Base-by-base conservation (phyloP, 176 grass and related monocot species). In the Oryza coarctata region DNA sequence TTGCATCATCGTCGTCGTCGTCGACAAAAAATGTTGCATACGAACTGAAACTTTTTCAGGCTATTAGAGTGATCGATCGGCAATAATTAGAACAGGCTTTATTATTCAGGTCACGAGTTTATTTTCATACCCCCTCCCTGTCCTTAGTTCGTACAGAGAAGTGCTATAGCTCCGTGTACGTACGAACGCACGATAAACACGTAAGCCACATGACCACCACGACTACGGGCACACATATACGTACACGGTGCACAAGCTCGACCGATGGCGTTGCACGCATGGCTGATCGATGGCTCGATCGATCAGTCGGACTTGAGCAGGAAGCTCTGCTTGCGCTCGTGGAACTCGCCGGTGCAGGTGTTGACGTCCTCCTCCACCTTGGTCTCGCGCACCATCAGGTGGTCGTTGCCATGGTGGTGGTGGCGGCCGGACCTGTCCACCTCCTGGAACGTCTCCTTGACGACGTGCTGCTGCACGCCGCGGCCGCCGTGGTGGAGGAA, bases 261-360 rank as follows among this genome's bases (percentile, higher is more conserved):
- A 15, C 17, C 44, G 34, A 35, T 35, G n/a, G 1, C 39, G 39
- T 41, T 3, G 39, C 28, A 12, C 52, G 30, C 32, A 22, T 23
- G 20, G 13, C 7, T 33, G 65, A 7, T 4, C 7, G 63, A 12
- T 12, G 57, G 76, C 30, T 30, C 13, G 0, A 1, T 2, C 52
- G 23, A 62, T 85, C 32, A 88, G 76, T 84, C 64, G 12, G 70
- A 33, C 77, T 57, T 76, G 64, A 71, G 22, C 40, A 55, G 13
- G 82, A 81, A 10, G 72, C 39, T 85, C 41, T 85, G 64, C 82
- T 89, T 89, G 71, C 87, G 87, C 82, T 89, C 77, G 65, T 77
- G 87, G 77, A 77, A 71, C 87, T 85, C 87, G 41, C 87, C 87
- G 65, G 87, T 85, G 77, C 71, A 20, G 41, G 77, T 77, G 82